These are phyloP conservation scores for Thecaphora thlaspeos DNA, from an alignment of 1,284 basidiomycete genomes.

Conservation along the genomic window DNA sequence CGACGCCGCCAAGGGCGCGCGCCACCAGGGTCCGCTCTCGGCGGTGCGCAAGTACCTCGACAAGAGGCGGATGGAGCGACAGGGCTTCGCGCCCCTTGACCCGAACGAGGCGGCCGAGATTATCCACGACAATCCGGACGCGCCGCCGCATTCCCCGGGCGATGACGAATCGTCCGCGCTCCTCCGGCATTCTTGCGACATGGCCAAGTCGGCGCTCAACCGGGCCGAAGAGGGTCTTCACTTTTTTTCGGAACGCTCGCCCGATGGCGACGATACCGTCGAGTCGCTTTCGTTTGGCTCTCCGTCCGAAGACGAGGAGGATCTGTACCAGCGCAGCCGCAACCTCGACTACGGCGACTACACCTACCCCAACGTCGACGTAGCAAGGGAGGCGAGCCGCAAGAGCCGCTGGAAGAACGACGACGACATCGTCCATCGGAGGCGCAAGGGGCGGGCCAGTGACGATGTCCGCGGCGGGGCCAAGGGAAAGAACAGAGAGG, in stretches of 20 bases:
- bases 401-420: conserved; percentile 26
- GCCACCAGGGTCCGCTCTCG: conserved; percentile 59
- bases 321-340: conserved; percentile 71
- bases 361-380: conserved; percentile 83
- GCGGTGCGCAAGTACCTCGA: conserved; percentile 61
- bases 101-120: conserved; percentile 68
- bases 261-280: conserved; percentile 54
- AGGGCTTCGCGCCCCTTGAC: conserved; percentile 75
- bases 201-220: conserved; percentile 13
- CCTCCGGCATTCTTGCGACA: conserved; percentile 15
- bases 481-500: conserved; percentile 5
- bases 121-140: conserved; percentile 65
- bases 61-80: conserved; percentile 62
- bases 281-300: conserved; percentile 69
- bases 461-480: neutral
- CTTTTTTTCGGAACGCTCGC: conserved; percentile 30
- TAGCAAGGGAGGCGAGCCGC: conserved; percentile 67
- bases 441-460: conserved; percentile 2
- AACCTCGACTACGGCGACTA: conserved; percentile 86
- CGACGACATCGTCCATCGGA: conserved; percentile 35
- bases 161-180: conserved; percentile 33
- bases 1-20: conserved; percentile 25
- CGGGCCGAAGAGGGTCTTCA: conserved; percentile 30
- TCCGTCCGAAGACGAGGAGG: conserved; percentile 65
- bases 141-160: conserved; percentile 57